Conservation (phyloP, 768 basidiomycete genomes). For the Auricularia sp. region DNA sequence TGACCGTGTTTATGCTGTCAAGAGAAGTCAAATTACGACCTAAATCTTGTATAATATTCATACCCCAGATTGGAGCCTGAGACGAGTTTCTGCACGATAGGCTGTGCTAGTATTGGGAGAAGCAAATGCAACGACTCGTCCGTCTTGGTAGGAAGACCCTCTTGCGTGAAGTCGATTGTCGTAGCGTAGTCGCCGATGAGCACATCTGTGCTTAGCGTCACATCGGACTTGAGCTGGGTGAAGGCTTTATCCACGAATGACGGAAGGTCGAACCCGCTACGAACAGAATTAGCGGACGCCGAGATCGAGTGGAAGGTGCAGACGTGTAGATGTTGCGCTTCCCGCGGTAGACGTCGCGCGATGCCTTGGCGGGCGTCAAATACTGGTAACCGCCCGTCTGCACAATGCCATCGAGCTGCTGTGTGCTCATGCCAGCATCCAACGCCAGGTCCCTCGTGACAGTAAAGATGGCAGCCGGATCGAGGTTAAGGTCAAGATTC, state of each 20-base stretch:
- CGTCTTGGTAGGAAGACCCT: conserved; percentile 43
- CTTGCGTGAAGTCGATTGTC: conserved; percentile 50
- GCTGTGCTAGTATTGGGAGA: conserved; percentile 57
- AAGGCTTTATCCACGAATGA: conserved; percentile 57
- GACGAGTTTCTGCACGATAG: conserved; percentile 67
- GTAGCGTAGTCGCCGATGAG: conserved; percentile 58
- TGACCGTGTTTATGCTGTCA: conserved; percentile 43
- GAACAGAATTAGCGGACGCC: background rate
- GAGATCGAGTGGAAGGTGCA: background rate
- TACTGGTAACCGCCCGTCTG: conserved; percentile 57
- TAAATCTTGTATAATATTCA: conserved; percentile 4
- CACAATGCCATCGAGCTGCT: conserved; percentile 58
- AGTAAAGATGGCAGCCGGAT: conserved; percentile 59
- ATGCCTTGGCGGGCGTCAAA: conserved; percentile 27
- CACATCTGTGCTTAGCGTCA: conserved; percentile 43
- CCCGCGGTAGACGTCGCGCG: conserved; percentile 25
- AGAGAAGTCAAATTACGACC: conserved; percentile 3
- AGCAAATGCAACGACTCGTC: conserved; percentile 53
- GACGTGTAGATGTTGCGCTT: conserved; percentile 12
- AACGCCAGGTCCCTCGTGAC: conserved; percentile 57
- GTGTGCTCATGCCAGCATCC: conserved; percentile 47
- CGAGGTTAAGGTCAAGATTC: conserved; percentile 54
- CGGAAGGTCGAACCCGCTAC: conserved; percentile 52
- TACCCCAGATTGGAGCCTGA: conserved; percentile 46
- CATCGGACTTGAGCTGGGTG: conserved; percentile 50